Evolutionary conservation across 2,329 filamentous ascomycete genomes (phyloP).

Genomic region (Gaeumannomyces tritici): DNA sequence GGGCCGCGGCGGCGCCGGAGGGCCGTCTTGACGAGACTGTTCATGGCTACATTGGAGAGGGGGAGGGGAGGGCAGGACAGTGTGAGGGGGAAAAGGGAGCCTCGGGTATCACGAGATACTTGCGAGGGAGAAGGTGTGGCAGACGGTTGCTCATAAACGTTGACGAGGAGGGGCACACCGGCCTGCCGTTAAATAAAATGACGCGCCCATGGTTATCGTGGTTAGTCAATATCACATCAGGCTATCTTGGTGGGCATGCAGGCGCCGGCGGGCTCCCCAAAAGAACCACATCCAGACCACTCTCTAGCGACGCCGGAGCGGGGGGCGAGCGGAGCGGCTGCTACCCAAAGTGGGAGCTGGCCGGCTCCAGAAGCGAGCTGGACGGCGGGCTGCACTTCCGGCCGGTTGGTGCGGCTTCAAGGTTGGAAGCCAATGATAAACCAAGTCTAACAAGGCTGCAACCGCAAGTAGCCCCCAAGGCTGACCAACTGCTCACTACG

Average conservation of each 20-base stretch:
- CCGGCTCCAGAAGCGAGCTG: no score
- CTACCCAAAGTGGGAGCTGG: neutral
- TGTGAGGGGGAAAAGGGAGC: neutral
- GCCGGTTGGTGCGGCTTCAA: no score
- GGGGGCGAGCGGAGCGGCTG: neutral
- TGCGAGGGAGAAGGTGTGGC: neutral
- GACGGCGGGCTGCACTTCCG: neutral
- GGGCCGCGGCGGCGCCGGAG: constrained; percentile 33
- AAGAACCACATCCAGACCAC: neutral
- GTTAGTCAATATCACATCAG: neutral
- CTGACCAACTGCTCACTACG: neutral
- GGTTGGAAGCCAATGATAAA: no score
- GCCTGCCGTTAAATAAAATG: neutral
- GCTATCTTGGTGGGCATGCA: neutral
- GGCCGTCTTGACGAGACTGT: neutral
- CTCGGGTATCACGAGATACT: neutral
- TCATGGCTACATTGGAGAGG: neutral
- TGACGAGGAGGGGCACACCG: no score
- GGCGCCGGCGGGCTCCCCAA: neutral
- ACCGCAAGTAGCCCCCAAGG: neutral
- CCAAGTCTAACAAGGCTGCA: no score
- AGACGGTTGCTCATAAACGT: no score
- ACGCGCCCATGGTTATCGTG: neutral
- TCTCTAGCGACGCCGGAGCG: neutral
- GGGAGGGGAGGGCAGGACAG: no score